Evolutionary conservation across 2,329 filamentous ascomycete genomes (phyloP), one percentile per base, ranked within the genome.

Genomic region (Herpotrichia juniperi): DNA sequence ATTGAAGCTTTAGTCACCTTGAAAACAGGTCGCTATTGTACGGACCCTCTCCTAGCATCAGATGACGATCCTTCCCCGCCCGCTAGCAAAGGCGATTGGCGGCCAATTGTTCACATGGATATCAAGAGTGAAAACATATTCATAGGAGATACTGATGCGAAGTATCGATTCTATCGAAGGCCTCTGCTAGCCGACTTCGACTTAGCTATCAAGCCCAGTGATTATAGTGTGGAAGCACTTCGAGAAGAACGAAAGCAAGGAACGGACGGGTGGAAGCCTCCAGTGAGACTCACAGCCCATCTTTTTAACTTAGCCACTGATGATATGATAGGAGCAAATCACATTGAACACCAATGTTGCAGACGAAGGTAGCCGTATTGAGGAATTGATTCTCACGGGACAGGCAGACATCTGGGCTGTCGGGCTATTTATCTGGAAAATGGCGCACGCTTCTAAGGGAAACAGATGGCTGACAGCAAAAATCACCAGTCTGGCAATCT

Each of bases 111-210:
- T 8, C 45, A 48, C 25, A 17, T n/a, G 31, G 45, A 48, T 17
- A 37, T 48, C 45, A 48, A 48, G 10, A 21, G 14, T 4, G 22
- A 3, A 8, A 48, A 48, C n/a, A 39, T 48, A 21, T 48, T 48
- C n/a, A 5, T 48, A 4, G 45, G 31, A 9, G 45, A 40, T 26
- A 11, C n/a, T 12, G 45, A 48, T 21, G 10, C 26, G 5, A 39
- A 24, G 16, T 48, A 48, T 21, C 14, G 10, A 14, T 37, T 30
- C 19, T 39, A 48, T 30, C 3, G 16, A 39, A 31, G 34, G n/a
- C 45, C 45, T 24, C 45, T 48, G 14, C 45, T 48, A 17, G 17
- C 45, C 24, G 45, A 48, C 31, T 48, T 48, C 21, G 45, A 40
- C n/a, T 19, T 48, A 2, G 17, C 7, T 19, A n/a, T 35, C 12